Base-by-base conservation (phyloP, 2,329 filamentous ascomycete species). In the Aspergillus fischeri region DNA sequence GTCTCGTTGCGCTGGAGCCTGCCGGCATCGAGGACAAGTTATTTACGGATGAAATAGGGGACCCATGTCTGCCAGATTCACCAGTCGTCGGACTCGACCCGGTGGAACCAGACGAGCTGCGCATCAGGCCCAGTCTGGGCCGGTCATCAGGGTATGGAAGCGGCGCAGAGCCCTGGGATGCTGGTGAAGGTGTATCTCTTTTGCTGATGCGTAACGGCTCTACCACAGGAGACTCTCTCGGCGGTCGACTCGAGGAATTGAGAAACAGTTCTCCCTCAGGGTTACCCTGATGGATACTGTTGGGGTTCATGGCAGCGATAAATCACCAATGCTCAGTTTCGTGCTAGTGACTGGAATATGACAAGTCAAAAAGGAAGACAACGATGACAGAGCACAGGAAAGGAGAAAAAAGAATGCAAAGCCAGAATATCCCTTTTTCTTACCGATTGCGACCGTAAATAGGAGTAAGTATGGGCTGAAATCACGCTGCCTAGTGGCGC, bases 121-220 rank as follows among this genome's bases (percentile, higher is more conserved):
- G 69, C 59, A 65, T 64, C 42, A 68, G 76, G 66, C 67, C 76
- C 62, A 60, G 76, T 64, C 67, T 66, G 50, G 70, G 68, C 27
- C 71, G 84, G 70, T 90, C 87, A 65, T 90, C 86, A 44, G 90
- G 90, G 67, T 92, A 94, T 0, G 87, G 86, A 25, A 90, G 77
- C 59, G 83, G 76, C 57, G 81, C 21, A 4, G 41, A 88, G 55
- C 80, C 75, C 67, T 69, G 73, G 68, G 70, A 68, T 28, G 72
- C 72, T 38, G 85, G 85, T 53, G 81, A 81, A 32, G 87, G 83
- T 57, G 86, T 89, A 66, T 86, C 84, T 56, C 87, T 86, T 75
- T 95, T 95, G 78, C 87, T 88, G 72, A 96, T 95, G 69, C 91
- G 86, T 75, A 96, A 76, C 59, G 92, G 92, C 67, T 90, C 90